phyloP scores from a whole-genome alignment of 176 grass and related monocot species.

The Zea luxurians region DNA sequence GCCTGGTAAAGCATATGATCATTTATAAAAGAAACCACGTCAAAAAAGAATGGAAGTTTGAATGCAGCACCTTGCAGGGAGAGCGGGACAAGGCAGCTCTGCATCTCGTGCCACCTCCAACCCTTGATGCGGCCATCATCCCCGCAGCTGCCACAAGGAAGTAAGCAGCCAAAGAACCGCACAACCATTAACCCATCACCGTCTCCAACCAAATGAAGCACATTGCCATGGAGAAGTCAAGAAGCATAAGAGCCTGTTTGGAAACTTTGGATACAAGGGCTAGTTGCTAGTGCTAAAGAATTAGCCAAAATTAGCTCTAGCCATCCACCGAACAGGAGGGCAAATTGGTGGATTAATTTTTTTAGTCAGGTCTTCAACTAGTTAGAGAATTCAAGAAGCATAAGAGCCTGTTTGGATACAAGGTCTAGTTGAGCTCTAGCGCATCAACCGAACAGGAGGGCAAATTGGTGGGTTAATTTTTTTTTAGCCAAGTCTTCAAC shows the following conservation, averaged over 20 bases:
- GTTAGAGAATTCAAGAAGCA: not conserved
- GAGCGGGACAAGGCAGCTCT: constrained; percentile 54
- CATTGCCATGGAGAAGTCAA: not conserved
- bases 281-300: no score
- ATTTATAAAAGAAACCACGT: constrained; percentile 2
- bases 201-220: not conserved
- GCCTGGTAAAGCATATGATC: not conserved
- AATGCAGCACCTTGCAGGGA: constrained; percentile 48
- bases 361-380: no score
- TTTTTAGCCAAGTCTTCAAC: no score
- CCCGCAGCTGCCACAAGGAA: constrained; percentile 49
- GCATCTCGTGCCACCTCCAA: constrained; percentile 79
- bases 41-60: constrained; percentile 9
- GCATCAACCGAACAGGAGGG: no score
- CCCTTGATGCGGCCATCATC: constrained; percentile 77
- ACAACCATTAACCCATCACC: not conserved
- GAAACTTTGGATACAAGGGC: no score
- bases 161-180: not conserved
- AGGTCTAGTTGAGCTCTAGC: no score
- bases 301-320: no score
- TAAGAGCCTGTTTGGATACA: not conserved
- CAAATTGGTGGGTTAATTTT: no score
- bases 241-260: not conserved
- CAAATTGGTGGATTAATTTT: no score
- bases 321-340: no score